A percentile compares a stretch with the other conserved stretches of the same genome.
Evolutionary conservation across 2,329 filamentous ascomycete species (phyloP).

Genomic region (Fusarium pseudonygamai): DNA sequence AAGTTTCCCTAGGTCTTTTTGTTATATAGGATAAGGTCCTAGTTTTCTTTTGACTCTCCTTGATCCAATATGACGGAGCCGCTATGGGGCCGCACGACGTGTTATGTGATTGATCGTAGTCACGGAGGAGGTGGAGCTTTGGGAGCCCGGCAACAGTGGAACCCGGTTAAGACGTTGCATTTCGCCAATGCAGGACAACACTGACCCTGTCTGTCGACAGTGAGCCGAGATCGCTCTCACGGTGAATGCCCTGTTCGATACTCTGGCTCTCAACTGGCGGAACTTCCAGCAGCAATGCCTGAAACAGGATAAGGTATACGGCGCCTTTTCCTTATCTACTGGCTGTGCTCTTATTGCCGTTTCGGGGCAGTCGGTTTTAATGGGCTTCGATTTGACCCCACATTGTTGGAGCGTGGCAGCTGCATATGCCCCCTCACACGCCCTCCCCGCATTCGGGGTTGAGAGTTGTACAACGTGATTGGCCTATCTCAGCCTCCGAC

Average conservation of each 20-base stretch:
- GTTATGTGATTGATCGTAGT: conserved; percentile 41
- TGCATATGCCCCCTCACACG: conserved; percentile 34
- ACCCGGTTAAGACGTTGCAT: conserved; percentile 3
- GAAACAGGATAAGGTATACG: not conserved
- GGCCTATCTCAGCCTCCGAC: conserved; percentile 4
- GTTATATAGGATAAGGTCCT: not conserved
- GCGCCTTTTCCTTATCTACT: not conserved
- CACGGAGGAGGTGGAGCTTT: conserved; percentile 18
- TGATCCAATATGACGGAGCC: conserved; percentile 15
- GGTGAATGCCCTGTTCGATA: not conserved
- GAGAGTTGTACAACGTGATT: conserved; percentile 18
- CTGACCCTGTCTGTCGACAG: conserved; percentile 4
- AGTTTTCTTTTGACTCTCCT: not conserved
- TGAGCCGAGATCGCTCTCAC: conserved; percentile 11
- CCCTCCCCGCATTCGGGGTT: conserved; percentile 43
- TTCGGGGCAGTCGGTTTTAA: not conserved
- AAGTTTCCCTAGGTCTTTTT: not conserved
- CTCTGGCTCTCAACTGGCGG: not conserved
- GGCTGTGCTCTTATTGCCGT: not conserved
- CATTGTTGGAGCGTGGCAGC: conserved; percentile 14
- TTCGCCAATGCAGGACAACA: conserved; percentile 16
- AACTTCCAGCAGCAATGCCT: not conserved
- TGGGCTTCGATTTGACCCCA: not conserved
- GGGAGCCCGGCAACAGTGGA: conserved; percentile 6
- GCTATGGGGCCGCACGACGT: conserved; percentile 28